phyloP scores from a whole-genome alignment of 2,329 filamentous ascomycete genomes.

The Pseudogymnoascus sp. region DNA sequence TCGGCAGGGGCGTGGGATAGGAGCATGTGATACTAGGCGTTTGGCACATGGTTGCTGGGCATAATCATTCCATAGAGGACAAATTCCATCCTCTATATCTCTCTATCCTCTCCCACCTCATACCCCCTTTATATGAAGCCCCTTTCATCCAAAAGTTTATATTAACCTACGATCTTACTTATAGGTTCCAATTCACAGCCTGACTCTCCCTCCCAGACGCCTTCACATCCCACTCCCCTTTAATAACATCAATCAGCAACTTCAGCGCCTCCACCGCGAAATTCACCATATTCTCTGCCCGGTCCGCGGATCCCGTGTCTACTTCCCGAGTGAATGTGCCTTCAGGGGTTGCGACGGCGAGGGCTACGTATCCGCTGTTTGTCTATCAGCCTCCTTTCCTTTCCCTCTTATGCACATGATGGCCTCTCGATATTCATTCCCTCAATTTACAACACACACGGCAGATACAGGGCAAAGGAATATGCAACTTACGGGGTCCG shows the following conservation, averaged over 20 bases:
- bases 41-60: not conserved
- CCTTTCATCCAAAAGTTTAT: not conserved
- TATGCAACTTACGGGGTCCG: constrained; percentile 39
- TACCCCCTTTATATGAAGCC: not conserved
- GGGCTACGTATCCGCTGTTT: constrained; percentile 49
- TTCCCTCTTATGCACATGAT: not conserved
- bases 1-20: not conserved
- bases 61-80: not conserved
- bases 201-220: not conserved
- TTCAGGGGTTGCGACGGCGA: constrained; percentile 48
- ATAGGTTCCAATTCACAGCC: not conserved
- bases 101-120: not conserved
- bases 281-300: constrained; percentile 53
- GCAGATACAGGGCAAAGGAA: not conserved
- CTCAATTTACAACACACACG: not conserved
- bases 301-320: constrained; percentile 44
- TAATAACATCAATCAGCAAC: constrained; percentile 48
- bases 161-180: not conserved
- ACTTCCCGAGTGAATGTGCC: constrained; percentile 46
- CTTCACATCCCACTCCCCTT: constrained; percentile 18
- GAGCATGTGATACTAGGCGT: not conserved
- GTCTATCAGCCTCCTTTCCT: not conserved
- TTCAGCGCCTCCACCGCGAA: constrained; percentile 51
- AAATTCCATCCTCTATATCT: not conserved
- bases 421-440: no score